These are phyloP conservation scores for Globisporangium recalcitrans DNA, from an alignment of 352 stramenopile genomes.

Conservation along the genomic window DNA sequence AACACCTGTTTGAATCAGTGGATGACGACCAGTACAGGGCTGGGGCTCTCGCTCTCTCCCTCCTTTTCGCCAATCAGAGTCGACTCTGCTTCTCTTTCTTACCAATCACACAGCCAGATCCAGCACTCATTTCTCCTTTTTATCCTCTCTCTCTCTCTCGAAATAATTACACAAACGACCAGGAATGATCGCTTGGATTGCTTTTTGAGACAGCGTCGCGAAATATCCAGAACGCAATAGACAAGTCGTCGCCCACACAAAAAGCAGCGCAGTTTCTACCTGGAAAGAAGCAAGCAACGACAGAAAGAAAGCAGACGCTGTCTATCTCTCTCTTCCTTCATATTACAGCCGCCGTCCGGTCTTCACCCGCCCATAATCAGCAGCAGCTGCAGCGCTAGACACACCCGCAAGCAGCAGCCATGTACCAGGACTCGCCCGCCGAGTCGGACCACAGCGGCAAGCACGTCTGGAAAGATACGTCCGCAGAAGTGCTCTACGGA, in stretches of 20 bases:
- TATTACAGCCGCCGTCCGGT: background rate
- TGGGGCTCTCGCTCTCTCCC: no score
- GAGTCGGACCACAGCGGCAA: conserved; percentile 21
- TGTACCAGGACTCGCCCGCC: conserved; percentile 22
- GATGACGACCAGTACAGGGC: background rate
- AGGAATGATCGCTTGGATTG: background rate
- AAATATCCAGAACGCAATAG: conserved; percentile 10
- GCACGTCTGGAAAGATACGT: conserved; percentile 73
- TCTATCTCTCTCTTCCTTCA: background rate
- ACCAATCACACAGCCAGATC: background rate
- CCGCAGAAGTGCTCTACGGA: conserved; percentile 65
- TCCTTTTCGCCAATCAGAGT: background rate
- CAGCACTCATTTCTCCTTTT: background rate
- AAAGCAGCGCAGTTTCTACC: background rate
- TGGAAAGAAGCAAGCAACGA: background rate
- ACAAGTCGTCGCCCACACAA: background rate
- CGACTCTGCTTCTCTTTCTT: background rate
- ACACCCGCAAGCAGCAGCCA: background rate
- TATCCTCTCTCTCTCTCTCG: no score
- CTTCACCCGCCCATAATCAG: background rate
- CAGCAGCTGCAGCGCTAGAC: background rate
- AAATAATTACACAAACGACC: background rate
- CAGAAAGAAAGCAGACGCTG: background rate
- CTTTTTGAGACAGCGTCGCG: background rate
- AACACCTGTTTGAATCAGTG: no score